A percentile compares a stretch with the other conserved stretches of the same genome.
These are phyloP conservation scores for Metschnikowia peoriensis DNA, from an alignment of 805 yeast species.

Conservation along the genomic window DNA sequence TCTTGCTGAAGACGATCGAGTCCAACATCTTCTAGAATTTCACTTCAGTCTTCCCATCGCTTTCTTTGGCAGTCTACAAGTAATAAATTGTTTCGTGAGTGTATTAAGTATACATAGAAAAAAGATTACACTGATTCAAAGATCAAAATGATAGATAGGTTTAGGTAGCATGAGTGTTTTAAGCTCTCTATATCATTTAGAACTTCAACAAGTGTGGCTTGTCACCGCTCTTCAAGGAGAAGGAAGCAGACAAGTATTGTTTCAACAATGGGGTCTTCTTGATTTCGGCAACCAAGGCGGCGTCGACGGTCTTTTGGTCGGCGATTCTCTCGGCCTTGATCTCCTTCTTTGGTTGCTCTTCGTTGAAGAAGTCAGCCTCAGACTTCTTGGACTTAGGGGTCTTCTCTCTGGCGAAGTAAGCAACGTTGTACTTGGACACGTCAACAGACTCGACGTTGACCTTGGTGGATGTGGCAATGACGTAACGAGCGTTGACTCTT, in stretches of 20 bases:
- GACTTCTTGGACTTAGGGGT: constrained; percentile 76
- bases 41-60: neutral
- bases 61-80: neutral
- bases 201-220: constrained; percentile 97
- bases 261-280: constrained; percentile 96
- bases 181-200: constrained; percentile 43
- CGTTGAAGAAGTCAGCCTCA: constrained; percentile 89
- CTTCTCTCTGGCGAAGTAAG: constrained; percentile 96
- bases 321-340: constrained; percentile 91
- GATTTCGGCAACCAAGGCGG: constrained; percentile 87
- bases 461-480: constrained; percentile 96
- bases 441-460: constrained; percentile 77
- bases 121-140: constrained; percentile 11
- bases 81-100: constrained; percentile 13
- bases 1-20: no score
- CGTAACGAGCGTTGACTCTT: constrained; percentile 98
- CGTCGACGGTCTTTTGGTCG: constrained; percentile 95
- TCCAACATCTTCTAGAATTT: neutral
- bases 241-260: constrained; percentile 92
- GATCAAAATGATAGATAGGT: constrained; percentile 14
- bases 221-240: constrained; percentile 98
- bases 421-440: constrained; percentile 87
- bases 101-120: constrained; percentile 22
- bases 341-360: constrained; percentile 74
- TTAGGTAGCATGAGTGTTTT: constrained; percentile 1